Evolutionary conservation across 2,329 filamentous ascomycete species (phyloP), one percentile per base, ranked within the genome.

Genomic region (Blumeriella jaapii): DNA sequence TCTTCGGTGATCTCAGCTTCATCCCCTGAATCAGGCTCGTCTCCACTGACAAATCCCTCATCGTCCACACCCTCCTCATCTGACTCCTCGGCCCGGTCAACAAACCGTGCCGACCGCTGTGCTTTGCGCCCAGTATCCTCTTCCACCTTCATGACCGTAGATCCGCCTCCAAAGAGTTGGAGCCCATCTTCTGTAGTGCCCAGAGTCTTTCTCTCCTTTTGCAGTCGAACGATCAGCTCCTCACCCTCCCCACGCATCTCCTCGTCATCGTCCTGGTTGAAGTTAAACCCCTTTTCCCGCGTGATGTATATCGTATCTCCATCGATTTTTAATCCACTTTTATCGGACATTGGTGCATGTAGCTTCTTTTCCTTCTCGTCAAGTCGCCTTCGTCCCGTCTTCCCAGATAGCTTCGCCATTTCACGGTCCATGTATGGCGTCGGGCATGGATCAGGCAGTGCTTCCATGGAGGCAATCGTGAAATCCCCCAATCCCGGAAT

Each of bases 341-440:
- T 86, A 60, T 98, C 91, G 16, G 87, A 94, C 89, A 98, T 96
- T 20, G 91, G 93, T 2, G 91, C 93, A 59, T 95, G 93, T 4
- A 98, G 64, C 50, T 93, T 75, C 62, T 95, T 95, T 55, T 98
- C 89, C 61, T 96, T 98, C 55, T 98, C 91, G 19, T 93, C 91
- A 10, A 98, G 63, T 38, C 87, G 71, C 52, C 79, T 76, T 45
- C 86, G 69, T 25, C 78, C 79, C 20, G 78, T 78, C 59, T 93
- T 94, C 3, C 89, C 89, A 0, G 78, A 78, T 2, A 76, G 74
- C 55, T 93, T 94, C 24, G 84, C 83, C 25, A 87, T 63, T 5
- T 83, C 84, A 58, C 91, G 83, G 51, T 94, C 82, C 68, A 93
- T 86, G 36, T 75, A 79, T 1, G 91, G 91, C 0, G 91, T 98